phyloP scores from a whole-genome alignment of 169 alveolate genomes.

The Toxoplasma gondii region DNA sequence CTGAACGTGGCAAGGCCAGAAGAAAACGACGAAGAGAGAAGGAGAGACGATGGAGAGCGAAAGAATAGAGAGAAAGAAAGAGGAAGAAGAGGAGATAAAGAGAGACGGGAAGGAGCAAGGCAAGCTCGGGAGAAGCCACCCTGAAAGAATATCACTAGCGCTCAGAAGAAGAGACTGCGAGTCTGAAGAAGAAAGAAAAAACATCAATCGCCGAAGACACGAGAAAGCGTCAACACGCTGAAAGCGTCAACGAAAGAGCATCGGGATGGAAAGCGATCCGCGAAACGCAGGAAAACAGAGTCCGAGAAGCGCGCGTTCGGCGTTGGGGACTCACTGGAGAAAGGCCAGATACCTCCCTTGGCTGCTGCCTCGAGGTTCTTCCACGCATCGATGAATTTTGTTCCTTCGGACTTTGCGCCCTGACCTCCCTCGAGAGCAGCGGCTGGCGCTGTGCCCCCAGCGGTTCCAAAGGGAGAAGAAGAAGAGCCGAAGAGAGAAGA shows the following conservation, averaged over 20 bases:
- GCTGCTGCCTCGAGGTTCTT: background rate
- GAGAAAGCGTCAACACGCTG: background rate
- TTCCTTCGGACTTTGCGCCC: background rate
- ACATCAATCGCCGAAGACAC: background rate
- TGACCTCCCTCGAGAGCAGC: background rate
- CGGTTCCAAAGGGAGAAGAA: background rate
- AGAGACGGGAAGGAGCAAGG: background rate
- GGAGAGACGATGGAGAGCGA: background rate
- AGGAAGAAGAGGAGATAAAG: background rate
- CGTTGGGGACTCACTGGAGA: background rate
- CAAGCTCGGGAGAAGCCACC: background rate
- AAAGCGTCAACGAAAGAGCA: too few species aligned
- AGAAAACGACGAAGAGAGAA: background rate
- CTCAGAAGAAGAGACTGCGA: background rate
- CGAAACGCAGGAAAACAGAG: too few species aligned
- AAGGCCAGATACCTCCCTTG: conserved; percentile 29
- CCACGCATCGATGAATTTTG: background rate
- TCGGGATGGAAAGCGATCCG: too few species aligned
- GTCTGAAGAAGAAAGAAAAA: background rate
- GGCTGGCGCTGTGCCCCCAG: background rate
- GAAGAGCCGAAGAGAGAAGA: background rate
- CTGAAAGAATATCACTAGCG: background rate
- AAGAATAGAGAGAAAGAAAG: background rate
- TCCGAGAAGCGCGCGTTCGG: background rate
- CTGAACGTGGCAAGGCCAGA: too few species aligned